Evolutionary conservation across 148 eudicot species (phyloP).

Genomic region (Diospyros lotus): DNA sequence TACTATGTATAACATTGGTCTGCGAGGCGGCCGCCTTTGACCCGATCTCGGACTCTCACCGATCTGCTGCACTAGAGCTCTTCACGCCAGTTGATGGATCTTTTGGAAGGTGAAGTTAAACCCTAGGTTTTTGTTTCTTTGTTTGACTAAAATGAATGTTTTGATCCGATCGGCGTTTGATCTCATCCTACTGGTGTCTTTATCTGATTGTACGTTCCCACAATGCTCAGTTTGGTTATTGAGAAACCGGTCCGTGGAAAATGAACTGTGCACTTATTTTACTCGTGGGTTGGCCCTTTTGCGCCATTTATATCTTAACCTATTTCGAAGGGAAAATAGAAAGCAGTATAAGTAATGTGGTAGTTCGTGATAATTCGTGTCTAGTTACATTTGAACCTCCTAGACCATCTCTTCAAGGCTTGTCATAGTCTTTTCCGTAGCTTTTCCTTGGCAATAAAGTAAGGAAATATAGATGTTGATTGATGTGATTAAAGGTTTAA

Average conservation of each 20-base stretch:
- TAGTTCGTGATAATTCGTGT: not conserved
- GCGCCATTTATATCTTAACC: not conserved
- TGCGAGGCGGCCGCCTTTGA: slow-evolving; percentile 52
- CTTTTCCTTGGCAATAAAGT: no score
- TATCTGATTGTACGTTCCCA: not conserved
- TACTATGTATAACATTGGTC: slow-evolving; percentile 34
- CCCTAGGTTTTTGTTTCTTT: no score
- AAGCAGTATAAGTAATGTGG: not conserved
- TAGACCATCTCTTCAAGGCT: no score
- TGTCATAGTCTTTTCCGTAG: no score
- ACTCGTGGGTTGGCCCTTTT: not conserved
- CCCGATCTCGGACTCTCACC: slow-evolving; percentile 80
- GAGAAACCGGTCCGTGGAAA: not conserved
- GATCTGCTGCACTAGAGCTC: slow-evolving; percentile 75
- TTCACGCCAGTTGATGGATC: slow-evolving; percentile 61
- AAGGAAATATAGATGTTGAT: no score
- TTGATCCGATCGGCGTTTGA: not conserved
- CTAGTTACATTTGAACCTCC: not conserved
- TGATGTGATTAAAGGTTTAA: no score
- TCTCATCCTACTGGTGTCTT: not conserved
- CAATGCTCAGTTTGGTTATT: not conserved
- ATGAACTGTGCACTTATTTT: not conserved
- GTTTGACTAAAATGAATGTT: not conserved
- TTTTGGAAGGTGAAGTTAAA: slow-evolving; percentile 37
- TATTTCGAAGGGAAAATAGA: no score